Base-by-base conservation (phyloP, 768 basidiomycete genomes). In the Pluteus cervinus region DNA sequence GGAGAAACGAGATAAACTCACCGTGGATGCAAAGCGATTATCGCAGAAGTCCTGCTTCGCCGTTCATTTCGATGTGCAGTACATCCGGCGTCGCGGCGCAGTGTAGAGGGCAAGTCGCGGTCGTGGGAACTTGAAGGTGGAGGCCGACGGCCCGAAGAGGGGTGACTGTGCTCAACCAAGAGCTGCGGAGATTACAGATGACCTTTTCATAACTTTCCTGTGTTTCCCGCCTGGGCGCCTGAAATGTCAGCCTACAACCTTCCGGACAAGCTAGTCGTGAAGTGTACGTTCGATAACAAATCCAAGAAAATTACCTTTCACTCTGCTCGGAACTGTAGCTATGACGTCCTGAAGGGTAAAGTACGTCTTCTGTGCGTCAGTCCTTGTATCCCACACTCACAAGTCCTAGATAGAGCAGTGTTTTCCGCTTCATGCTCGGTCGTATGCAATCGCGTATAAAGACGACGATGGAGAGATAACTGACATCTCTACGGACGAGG, bases 401-500 rank as follows among this genome's bases (percentile, higher is more conserved):
- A 36, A 24, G 40, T 22, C 28, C 30, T 50, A 94, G 92, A 74
- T 96, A 23, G 88, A 89, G 48, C 81, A 88, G 52, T 82, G 81
- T 43, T 96, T 90, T 55, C 73, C 81, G 1, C 73, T 94, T 16
- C 77, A 70, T 29, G 75, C 76, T 4, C 74, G 76, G 0, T 61
- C 78, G 5, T 94, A 85, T 50, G 66, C 66, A 4, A 80, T 97
- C 40, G 68, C 79, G 4, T 96, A 90, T 62, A 85, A 79, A 48
- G 90, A 92, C 51, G 89, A 96, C 53, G 89, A 93, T 41, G 84
- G 82, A 41, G 89, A 91, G 54, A 71, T 75, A 39, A 77, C 71
- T 16, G 71, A 68, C 44, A 86, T 92, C 45, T 60, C 66, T 0
- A 75, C 71, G 14, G 88, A 94, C 40, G 55, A 60, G 4, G 86